Base-by-base conservation (phyloP, 768 basidiomycete species). In the Auriscalpium vulgare region DNA sequence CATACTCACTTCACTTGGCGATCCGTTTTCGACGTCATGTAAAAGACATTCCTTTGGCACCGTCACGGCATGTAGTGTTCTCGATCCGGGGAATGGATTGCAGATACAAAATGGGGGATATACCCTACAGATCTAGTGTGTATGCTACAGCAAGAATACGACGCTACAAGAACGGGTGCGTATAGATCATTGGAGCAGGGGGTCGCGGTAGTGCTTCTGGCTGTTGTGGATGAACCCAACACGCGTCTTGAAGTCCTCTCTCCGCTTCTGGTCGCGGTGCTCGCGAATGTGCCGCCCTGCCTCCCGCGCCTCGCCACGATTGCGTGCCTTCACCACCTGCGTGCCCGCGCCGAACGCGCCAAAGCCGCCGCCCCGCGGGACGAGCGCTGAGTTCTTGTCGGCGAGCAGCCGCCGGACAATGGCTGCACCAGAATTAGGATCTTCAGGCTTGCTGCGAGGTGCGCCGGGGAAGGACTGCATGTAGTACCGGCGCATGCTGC, bases 291-390 rank as follows among this genome's bases (percentile, higher is more conserved):
- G 91, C 47, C 91, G 79, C 13, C 87, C 91, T 19, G 95, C 95
- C 69, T 97, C 88, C 61, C 81, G 81, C 13, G 97, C 97, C 73
- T 98, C 95, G 2, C 97, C 97, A n/a, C 79, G 79, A 73, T 98
- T 98, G 51, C 92, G 78, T 19, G 93, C 95, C 68, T 87, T 91
- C 58, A 97, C 80, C 10, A 94, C 87, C 36, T 91, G 82, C 8
- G 80, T 85, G 1, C 91, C 93, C 10, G 72, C 72, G 2, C 95
- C 95, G 65, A 78, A 94, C 2, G 91, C 91, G 23, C 95, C 94
- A 59, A 84, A 91, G 1, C 90, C 94, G 38, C 91, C 94, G 62
- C 78, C 86, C 11, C 83, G 74, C 0, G 95, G 91, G 2, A 99
- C 85, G 44, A 98, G 77, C 0, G 87, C 88, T 0, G 85, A 82